Percentiles rank a stretch among this genome's conserved stretches.
Conservation (phyloP, 805 yeast genomes). For the Myxozyma neglecta region DNA sequence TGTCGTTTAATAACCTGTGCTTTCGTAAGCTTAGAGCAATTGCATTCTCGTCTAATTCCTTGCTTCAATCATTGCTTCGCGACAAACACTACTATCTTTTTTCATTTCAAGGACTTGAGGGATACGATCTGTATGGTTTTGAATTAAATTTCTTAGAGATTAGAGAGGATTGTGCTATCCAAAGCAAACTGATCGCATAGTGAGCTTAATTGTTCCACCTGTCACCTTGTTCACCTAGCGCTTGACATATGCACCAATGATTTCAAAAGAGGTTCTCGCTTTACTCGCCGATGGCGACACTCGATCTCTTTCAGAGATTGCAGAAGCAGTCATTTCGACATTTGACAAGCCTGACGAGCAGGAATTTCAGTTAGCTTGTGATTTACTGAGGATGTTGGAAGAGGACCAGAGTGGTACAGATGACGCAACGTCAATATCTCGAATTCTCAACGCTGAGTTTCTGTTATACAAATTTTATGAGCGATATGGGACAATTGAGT, state of each 20-base stretch:
- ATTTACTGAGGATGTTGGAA: conserved; percentile 19
- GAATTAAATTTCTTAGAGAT: too few relatives aligned
- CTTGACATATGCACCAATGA: background rate
- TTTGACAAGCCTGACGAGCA: conserved; percentile 17
- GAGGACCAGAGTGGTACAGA: background rate
- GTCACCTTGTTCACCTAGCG: background rate
- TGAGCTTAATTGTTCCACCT: background rate
- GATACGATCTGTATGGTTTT: background rate
- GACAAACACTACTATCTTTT: background rate
- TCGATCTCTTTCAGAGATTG: conserved; percentile 6
- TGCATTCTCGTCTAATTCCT: background rate
- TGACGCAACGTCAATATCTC: background rate
- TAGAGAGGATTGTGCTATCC: too few relatives aligned
- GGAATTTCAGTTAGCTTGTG: conserved; percentile 23
- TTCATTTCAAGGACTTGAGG: background rate
- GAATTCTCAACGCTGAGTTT: conserved; percentile 23
- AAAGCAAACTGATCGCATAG: too few relatives aligned
- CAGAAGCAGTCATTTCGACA: background rate
- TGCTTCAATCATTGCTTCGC: background rate
- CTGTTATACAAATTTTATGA: conserved; percentile 22
- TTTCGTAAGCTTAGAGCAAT: too few relatives aligned
- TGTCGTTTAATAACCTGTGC: too few relatives aligned
- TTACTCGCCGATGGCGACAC: conserved; percentile 3
- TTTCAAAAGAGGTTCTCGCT: conserved; percentile 1
- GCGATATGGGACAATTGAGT: conserved; percentile 14